A percentile compares a stretch with the other conserved stretches of the same genome.
Evolutionary conservation across 1,284 basidiomycete genomes (phyloP).

Genomic region (Flammula alnicola): DNA sequence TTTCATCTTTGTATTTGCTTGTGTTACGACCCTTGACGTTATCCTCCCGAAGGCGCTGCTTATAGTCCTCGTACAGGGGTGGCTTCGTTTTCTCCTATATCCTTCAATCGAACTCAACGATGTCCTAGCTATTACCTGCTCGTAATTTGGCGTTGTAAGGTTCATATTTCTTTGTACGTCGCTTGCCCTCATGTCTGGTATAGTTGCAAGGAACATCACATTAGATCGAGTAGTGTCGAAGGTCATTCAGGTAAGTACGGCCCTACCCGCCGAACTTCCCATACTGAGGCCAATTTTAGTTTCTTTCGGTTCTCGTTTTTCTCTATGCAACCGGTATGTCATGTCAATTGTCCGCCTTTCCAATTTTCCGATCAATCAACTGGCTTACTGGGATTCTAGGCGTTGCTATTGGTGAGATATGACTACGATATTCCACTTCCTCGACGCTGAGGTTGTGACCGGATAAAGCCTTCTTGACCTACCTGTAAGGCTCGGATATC

Average conservation of each 20-base stretch:
- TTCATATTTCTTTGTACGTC: neutral
- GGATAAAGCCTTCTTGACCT: slow-evolving; percentile 1
- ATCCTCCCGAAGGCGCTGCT: neutral
- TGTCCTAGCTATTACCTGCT: slow-evolving; percentile 5
- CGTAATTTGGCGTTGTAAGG: slow-evolving; percentile 9
- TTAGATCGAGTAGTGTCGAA: neutral
- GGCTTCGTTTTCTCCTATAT: neutral
- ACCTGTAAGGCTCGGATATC: neutral
- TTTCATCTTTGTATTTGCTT: too few species aligned
- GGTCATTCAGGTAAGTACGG: neutral
- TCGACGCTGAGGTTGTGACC: neutral
- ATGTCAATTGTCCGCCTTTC: neutral
- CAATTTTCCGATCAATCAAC: neutral
- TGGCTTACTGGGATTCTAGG: neutral
- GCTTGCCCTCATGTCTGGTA: neutral
- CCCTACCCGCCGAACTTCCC: too few species aligned
- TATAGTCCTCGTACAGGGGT: slow-evolving; percentile 12
- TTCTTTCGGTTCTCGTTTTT: neutral
- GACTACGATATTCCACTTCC: neutral
- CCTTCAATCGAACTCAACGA: neutral
- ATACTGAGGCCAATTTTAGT: neutral
- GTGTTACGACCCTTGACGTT: neutral
- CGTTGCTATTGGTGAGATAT: slow-evolving; percentile 1
- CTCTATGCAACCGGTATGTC: slow-evolving; percentile 6
- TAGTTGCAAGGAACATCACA: neutral